These are phyloP conservation scores for Trematosphaeria pertusa DNA, from an alignment of 2,329 filamentous ascomycete genomes.

Conservation along the genomic window DNA sequence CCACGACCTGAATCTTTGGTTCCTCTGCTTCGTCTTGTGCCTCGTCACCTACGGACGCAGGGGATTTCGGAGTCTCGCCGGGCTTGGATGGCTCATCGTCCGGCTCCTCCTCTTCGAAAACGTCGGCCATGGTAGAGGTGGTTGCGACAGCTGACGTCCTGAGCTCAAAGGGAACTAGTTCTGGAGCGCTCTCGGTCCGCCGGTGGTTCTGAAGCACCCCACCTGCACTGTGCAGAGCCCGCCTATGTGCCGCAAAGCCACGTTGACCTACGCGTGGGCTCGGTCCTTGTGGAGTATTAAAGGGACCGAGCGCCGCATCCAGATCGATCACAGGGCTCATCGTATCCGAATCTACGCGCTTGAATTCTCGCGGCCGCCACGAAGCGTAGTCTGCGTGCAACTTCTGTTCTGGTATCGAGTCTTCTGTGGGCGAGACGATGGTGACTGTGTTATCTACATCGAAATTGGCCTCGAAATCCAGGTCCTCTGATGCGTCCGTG, in stretches of 20 bases:
- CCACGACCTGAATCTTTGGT: slow-evolving; percentile 55
- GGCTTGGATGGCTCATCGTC: slow-evolving; percentile 58
- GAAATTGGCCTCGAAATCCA: slow-evolving; percentile 50
- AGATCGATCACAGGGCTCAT: slow-evolving; percentile 88
- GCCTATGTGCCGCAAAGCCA: slow-evolving; percentile 57
- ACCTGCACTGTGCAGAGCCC: slow-evolving; percentile 78
- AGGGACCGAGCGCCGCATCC: slow-evolving; percentile 90
- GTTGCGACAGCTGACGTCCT: slow-evolving; percentile 59
- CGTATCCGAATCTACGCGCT: slow-evolving; percentile 60
- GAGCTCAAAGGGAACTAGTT: slow-evolving; percentile 75
- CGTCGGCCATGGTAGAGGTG: slow-evolving; percentile 80
- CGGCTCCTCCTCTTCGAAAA: slow-evolving; percentile 81
- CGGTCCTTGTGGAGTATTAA: slow-evolving; percentile 80
- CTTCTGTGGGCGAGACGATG: slow-evolving; percentile 46
- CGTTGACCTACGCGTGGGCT: slow-evolving; percentile 61
- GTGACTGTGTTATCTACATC: slow-evolving; percentile 52
- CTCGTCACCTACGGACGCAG: slow-evolving; percentile 24
- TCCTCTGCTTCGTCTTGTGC: slow-evolving; percentile 49
- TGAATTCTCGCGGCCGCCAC: slow-evolving; percentile 46
- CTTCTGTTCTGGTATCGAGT: slow-evolving; percentile 29
- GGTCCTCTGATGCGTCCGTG: slow-evolving; percentile 43
- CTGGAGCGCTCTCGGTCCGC: slow-evolving; percentile 80
- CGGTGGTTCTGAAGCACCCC: slow-evolving; percentile 80
- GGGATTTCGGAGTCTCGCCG: slow-evolving; percentile 9
- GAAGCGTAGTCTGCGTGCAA: slow-evolving; percentile 44